Percentiles rank a stretch among this genome's conserved stretches.
These are phyloP conservation scores for Pythium vanterpoolii DNA, from an alignment of 352 stramenopile species.

Conservation along the genomic window DNA sequence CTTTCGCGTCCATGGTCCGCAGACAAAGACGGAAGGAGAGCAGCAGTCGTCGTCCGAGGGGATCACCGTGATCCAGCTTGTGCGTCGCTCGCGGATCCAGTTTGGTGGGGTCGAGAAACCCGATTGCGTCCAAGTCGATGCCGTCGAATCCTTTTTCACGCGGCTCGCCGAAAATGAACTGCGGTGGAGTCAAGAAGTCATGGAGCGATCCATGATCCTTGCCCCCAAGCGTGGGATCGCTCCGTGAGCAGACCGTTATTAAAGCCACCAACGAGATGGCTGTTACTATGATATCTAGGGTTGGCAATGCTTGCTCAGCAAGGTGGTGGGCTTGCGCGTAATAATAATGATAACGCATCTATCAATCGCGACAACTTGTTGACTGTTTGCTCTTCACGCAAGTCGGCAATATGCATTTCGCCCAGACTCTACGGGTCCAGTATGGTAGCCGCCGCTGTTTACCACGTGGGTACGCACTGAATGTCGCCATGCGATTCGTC, in stretches of 20 bases:
- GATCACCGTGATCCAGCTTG: slow-evolving; percentile 2
- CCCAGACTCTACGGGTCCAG: background rate
- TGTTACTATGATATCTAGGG: too few relatives aligned
- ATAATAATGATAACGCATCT: too few relatives aligned
- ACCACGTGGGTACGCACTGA: too few relatives aligned
- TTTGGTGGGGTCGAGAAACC: background rate
- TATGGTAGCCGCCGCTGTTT: too few relatives aligned
- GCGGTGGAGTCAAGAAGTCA: slow-evolving; percentile 6
- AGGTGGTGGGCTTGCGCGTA: too few relatives aligned
- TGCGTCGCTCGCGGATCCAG: slow-evolving; percentile 6
- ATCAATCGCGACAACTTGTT: too few relatives aligned
- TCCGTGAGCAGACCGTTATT: too few relatives aligned
- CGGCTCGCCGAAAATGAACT: slow-evolving; percentile 4
- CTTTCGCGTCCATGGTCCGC: background rate
- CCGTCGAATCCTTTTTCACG: background rate
- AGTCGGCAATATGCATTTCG: background rate
- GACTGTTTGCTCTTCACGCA: background rate
- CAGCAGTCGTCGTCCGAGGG: background rate
- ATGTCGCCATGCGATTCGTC: too few relatives aligned
- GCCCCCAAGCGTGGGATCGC: background rate
- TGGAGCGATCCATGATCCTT: slow-evolving; percentile 3
- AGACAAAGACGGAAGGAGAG: background rate
- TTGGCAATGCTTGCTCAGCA: too few relatives aligned
- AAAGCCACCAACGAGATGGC: too few relatives aligned
- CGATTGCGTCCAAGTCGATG: background rate